Base-by-base conservation (phyloP, 2,329 filamentous ascomycete species). In the Neocatenulostroma microsporum region DNA sequence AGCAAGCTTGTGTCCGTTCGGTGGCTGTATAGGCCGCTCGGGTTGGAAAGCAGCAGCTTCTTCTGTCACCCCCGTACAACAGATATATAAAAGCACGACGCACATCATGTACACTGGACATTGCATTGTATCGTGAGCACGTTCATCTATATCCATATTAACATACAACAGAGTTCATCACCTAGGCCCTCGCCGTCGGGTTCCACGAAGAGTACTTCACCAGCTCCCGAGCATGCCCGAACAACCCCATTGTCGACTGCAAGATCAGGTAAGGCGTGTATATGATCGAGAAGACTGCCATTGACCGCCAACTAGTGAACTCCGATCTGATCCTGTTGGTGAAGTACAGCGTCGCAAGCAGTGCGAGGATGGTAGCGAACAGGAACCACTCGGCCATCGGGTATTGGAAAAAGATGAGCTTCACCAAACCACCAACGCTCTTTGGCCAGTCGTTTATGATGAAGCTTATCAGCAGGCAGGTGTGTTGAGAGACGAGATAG, bases 401-500 rank as follows among this genome's bases (percentile, higher is more conserved):
- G 40, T 67, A 70, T 27, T 67, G 62, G 45, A 70, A 70, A 51
- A 68, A 70, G 20, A 70, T 51, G 6, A 70, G 49, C 11, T 54
- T 56, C 28, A 58, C 61, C 3, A 69, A 52, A 11, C 58, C 57
- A 5, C 39, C 39, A 6, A 58, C 55, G 18, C 56, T 58, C 13
- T 50, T 54, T 1, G 67, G 67, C 39, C 67, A 70, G 23, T 62
- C 59, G 13, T 57, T 59, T 42, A 69, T 66, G 42, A 70, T 40
- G 45, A 70, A 66, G 29, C 62, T 65, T 12, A 65, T 18, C 3
- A 70, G 59, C 2, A 70, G 53, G 45, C 66, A 69, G 2, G 61
- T 62, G 48, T 69, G 69, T 44, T 69, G 66, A 3, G 66, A 67
- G 28, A 70, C 64, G 11, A 70, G 58, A 36, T 70, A 70, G 44